Base-by-base conservation (phyloP, 345 rosid species). In the Excoecaria agallocha region DNA sequence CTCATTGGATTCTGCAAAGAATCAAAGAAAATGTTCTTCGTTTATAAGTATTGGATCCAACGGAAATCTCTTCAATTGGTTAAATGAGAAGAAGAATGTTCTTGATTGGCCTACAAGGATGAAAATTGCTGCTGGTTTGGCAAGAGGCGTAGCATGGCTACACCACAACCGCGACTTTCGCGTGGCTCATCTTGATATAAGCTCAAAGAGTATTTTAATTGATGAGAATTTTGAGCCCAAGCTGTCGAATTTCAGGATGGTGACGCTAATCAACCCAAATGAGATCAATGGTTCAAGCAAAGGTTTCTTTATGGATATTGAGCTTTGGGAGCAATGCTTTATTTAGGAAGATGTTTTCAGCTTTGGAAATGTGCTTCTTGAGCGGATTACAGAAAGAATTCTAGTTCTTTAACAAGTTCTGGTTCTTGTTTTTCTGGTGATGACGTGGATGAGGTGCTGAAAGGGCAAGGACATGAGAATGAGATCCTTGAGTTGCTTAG, bases 101-200 rank as follows among this genome's bases (percentile, higher is more conserved):
- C 30, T 81, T 30, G 66, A 66, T 1, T 77, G 81, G 84, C 78
- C 76, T 1, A 46, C 70, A 45, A 74, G 84, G 55, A 20, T 77
- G 24, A 81, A 74, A 70, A 70, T 81, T 19, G 84, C 73, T 0
- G n/a, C 38, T 30, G 78, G 83, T 8, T 0, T 73, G 17, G 76
- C 80, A 4, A 56, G 68, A 63, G 84, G 72, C 46, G 50, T 81
- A 66, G 72, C 74, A 17, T 77, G 84, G 81, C 73, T 81, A 5
- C 84, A 81, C 39, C 78, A 77, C n/a, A 20, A 20, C 46, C 22
- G 55, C 69, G n/a, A 39, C 10, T 13, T 48, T 9, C 69, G 20
- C 0, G 25, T 74, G 7, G 38, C 17, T 16, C 84, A 81, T 73
- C 81, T 56, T 5, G 54, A 77, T 45, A 63, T 81, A 9, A 51